Base-by-base conservation (phyloP, 352 stramenopile genomes). In the Pythium aristosporum region DNA sequence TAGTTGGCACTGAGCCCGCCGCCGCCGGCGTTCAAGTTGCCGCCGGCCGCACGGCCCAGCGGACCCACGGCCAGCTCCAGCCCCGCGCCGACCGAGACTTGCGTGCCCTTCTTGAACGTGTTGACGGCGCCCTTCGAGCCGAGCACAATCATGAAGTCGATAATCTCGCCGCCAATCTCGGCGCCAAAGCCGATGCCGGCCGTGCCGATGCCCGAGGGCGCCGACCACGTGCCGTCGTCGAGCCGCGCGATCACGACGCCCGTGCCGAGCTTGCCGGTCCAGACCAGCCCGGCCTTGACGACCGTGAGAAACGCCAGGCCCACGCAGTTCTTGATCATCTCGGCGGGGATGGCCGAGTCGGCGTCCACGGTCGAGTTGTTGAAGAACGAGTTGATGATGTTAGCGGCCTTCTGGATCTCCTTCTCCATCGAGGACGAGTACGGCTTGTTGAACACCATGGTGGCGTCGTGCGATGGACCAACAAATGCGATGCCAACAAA, bases 71-170 rank as follows among this genome's bases (percentile, higher is more conserved):
- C 83, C 44, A 96, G 67, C 30, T 96, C 87, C 21, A 96, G 46
- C 0, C 83, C 87, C 2, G 87, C 85, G 39, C 87, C 87, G 11
- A 96, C 77, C 3, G 81, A 92, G 23, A 94, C 76, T 53, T 96
- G 87, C 30, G 83, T 90, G 34, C 85, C 85, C 54, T 87, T 87
- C 63, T 92, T 94, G 70, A 96, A 96, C 42, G 80, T 91, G 25
- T 87, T 80, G 43, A 96, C 78, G 42, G 87, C 83, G 41, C 63
- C 75, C 5, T 61, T 65, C 0, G 87, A 95, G 71, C 85, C 84
- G 43, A 96, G 67, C 4, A 96, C 72, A 69, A 96, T 96, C 80
- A 96, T 91, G 50, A 94, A 96, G 48, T 96, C 86, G 63, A 94
- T 80, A 67, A 96, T 88, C 59, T 96, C 87, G 15, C 85, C 87